phyloP scores from a whole-genome alignment of 2,329 filamentous ascomycete species.

The Colletotrichum lini region DNA sequence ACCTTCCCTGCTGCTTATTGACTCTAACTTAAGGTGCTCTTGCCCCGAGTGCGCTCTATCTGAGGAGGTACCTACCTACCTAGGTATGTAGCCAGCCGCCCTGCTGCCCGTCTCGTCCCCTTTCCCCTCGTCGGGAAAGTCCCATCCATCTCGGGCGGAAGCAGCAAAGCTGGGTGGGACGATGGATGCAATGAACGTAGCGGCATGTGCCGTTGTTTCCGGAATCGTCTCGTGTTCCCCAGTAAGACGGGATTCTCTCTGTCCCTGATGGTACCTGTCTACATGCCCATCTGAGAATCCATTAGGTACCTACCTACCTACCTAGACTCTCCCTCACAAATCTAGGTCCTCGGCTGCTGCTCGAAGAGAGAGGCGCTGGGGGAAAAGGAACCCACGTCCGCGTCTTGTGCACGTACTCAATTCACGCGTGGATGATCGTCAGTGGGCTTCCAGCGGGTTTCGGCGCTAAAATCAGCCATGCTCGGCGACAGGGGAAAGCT shows the following conservation, averaged over 20 bases:
- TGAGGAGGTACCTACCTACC: no score
- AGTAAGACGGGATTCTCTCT: no score
- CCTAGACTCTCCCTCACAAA: background rate
- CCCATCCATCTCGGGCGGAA: background rate
- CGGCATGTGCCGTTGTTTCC: background rate
- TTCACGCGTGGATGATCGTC: conserved; percentile 18
- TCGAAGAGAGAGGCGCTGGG: no score
- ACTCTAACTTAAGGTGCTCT: background rate
- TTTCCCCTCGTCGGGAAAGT: background rate
- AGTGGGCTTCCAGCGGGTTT: conserved; percentile 26
- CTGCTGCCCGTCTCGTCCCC: no score
- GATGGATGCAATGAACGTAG: background rate
- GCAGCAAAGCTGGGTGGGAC: background rate
- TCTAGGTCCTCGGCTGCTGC: background rate
- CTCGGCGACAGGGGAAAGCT: conserved; percentile 8
- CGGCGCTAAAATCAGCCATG: conserved; percentile 18
- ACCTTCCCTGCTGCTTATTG: conserved; percentile 34
- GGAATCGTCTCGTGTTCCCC: no score
- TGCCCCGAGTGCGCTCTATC: no score
- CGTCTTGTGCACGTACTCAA: no score
- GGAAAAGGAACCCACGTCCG: no score
- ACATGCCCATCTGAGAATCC: no score
- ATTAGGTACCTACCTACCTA: background rate
- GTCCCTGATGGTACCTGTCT: no score
- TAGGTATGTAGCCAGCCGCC: no score